Evolutionary conservation across 2,329 filamentous ascomycete genomes (phyloP).

Genomic region (Hypomyces perniciosus): DNA sequence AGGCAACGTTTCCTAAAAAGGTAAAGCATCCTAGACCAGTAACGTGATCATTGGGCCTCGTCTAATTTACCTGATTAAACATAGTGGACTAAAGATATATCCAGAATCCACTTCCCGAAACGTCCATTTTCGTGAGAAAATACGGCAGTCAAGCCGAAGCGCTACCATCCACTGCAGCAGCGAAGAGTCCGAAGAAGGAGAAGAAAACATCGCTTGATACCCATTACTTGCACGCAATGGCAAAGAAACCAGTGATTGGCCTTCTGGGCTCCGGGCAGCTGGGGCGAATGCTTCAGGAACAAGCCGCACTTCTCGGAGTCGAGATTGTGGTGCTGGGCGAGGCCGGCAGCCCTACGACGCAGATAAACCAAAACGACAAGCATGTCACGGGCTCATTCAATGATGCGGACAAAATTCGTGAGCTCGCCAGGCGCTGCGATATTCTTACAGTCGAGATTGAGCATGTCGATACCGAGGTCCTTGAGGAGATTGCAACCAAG

Average conservation of each 20-base stretch:
- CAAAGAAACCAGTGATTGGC: slow-evolving; percentile 39
- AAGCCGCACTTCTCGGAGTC: slow-evolving; percentile 68
- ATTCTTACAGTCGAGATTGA: slow-evolving; percentile 92
- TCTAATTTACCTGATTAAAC: too few relatives aligned
- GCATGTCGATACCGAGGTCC: slow-evolving; percentile 83
- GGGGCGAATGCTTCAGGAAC: slow-evolving; percentile 89
- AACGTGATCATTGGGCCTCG: too few relatives aligned
- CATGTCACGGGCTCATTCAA: slow-evolving; percentile 88
- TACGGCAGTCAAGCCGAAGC: too few relatives aligned
- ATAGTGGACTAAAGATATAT: too few relatives aligned
- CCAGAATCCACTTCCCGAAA: too few relatives aligned
- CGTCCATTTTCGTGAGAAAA: too few relatives aligned
- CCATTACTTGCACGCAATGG: slow-evolving; percentile 16
- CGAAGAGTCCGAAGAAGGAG: too few relatives aligned
- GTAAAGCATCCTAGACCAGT: too few relatives aligned
- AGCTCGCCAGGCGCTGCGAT: slow-evolving; percentile 71
- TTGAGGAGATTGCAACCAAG: slow-evolving; percentile 70
- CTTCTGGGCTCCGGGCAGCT: slow-evolving; percentile 64
- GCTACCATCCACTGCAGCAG: too few relatives aligned
- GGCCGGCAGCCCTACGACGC: slow-evolving; percentile 72
- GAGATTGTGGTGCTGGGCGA: slow-evolving; percentile 74
- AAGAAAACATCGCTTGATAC: too few relatives aligned
- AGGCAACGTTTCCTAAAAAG: too few relatives aligned
- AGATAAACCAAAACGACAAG: slow-evolving; percentile 67
- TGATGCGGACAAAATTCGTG: slow-evolving; percentile 68